Base-by-base conservation (phyloP, 108 stramenopile genomes). In the Cylindrotheca closterium region DNA sequence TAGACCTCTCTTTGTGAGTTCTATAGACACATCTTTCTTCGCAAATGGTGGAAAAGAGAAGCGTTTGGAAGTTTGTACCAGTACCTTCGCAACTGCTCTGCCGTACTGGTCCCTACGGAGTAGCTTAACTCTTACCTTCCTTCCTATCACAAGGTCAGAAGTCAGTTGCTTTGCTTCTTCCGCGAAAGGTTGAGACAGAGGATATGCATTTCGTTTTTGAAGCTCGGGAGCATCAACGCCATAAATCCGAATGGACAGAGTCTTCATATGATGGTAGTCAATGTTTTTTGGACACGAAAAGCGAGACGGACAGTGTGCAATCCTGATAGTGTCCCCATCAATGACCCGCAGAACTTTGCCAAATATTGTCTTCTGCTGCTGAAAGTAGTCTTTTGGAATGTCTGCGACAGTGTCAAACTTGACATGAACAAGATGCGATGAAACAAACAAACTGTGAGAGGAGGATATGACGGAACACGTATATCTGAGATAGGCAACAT, bases 251-350 rank as follows among this genome's bases (percentile, higher is more conserved):
- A 89, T 75, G 30, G 58, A 64, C 4, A 89, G 33, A 3, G 88
- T 86, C n/a, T 4, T 23, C 1, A 12, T 54, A 3, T 47, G 34
- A 29, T 67, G 67, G 17, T 74, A 65, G 21, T 72, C 34, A 34
- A 65, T 65, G 8, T 65, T 58, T 42, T 15, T 7, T 7, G 30
- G 46, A 51, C 71, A 64, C 15, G 19, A 37, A 51, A 55, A 65
- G 25, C 55, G 30, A 30, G 28, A 50, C 17, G 47, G 68, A 23
- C 53, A 58, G 58, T 79, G 76, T 28, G 75, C 34, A 1, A 84
- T 57, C 22, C 88, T 55, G 7, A 86, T 56, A 17, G 88, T 89
- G 47, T 89, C 88, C 30, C 88, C 88, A 49, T 89, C 88, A 52
- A 80, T 81, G n/a, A 86, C 67, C 24, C 74, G 77, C 37, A 58